Conservation (phyloP, 192 early-diverging fungal genomes). For the Coemansia sp. region DNA sequence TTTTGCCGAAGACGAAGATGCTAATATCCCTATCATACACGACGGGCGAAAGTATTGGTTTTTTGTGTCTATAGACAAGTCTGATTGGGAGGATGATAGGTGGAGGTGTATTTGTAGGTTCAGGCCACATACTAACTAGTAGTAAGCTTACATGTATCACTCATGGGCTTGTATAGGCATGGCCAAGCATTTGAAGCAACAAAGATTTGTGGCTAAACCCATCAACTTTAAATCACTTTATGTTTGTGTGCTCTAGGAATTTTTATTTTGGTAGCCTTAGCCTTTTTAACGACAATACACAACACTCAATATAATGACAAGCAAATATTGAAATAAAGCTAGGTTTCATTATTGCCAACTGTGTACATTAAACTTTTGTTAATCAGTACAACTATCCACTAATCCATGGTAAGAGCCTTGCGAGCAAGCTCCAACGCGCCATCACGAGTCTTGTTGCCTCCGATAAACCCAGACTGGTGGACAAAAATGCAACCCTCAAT, state of each 20-base stretch:
- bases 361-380: too few relatives aligned
- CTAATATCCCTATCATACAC: neutral
- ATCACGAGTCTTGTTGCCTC: conserved; percentile 77
- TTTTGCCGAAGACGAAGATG: neutral
- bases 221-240: too few relatives aligned
- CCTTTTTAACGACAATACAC: neutral
- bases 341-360: too few relatives aligned
- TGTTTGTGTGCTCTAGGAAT: too few relatives aligned
- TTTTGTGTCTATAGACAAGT: neutral
- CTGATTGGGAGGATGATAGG: neutral
- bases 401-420: conserved; percentile 54
- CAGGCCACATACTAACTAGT: neutral
- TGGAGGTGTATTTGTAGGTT: neutral
- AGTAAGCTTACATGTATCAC: neutral
- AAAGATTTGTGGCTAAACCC: too few relatives aligned
- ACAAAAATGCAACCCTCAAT: conserved; percentile 86
- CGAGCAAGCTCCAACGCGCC: conserved; percentile 67
- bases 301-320: neutral
- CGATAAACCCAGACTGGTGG: conserved; percentile 86
- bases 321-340: neutral
- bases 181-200: neutral
- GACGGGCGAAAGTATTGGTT: neutral
- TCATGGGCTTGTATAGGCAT: neutral
- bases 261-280: neutral
- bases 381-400: neutral